Evolutionary conservation across 441 rosid genomes (phyloP), one percentile per base, ranked within the genome.

Genomic region (Gossypium aridum): DNA sequence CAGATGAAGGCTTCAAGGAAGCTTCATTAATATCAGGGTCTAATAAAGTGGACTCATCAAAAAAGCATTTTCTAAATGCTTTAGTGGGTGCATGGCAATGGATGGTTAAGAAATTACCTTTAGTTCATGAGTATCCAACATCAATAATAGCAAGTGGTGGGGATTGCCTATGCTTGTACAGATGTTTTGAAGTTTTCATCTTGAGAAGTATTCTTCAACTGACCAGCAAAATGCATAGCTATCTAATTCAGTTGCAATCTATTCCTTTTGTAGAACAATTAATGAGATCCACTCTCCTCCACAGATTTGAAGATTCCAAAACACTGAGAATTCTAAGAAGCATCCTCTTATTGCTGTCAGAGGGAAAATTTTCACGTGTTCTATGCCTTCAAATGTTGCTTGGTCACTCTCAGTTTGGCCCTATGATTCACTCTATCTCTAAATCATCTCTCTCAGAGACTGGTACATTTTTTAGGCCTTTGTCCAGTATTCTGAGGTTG

Each of bases 381-480:
- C 83, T 77, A 22, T 92, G 79, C 89, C 89, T 93, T 56, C 92
- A 89, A 77, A 82, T 91, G 82, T 80, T 93, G 74, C 86, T 96
- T 82, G 83, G 93, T 17, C 98, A 92, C 81, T 96, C 99, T 74
- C 99, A 90, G 76, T 92, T 93, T 83, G 86, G 88, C 64, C 71
- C 90, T 69, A 76, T 86, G 20, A 85, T 96, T 66, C 80, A 76
- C 54, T 80, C 92, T 76, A 61, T 83, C 76, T 72, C 81, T n/a
- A 76, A 75, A 63, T 76, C 82, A 59, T 77, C 81, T 57, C 61
- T 73, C 64, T 84, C 85, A 39, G 88, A 80, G 75, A 83, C 81
- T 67, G 94, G 91, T 69, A 85, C 89, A 37, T 74, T 85, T 78
- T 86, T 85, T 70, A 88, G 85, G 82, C 91, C 97, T 56, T 80